Base-by-base conservation (phyloP, 192 early-diverging fungal genomes). In the Umbelopsis ramanniana region DNA sequence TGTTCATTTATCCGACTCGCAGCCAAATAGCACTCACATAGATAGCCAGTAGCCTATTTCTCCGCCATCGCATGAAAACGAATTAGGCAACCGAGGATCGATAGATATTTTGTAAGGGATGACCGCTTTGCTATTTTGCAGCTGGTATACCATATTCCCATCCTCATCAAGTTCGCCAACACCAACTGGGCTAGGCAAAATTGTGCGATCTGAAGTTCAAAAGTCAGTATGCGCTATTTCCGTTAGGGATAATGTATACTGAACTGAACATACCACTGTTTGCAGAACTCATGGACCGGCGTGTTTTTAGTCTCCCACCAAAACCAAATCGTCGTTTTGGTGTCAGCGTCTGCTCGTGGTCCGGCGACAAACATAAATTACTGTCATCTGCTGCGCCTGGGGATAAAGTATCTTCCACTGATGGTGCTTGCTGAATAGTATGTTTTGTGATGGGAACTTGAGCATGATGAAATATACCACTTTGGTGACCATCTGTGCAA, bases 51-150 rank as follows among this genome's bases (percentile, higher is more conserved):
- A 63, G 26, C 24, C 35, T 29, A 63, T 63, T 19, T 29, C 57
- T 5, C 29, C 57, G 4, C 33, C 57, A 6, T 63, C 57, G 14
- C 26, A 63, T 29, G 26, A 29, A 33, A 37, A 63, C 33, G 57
- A 63, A 33, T 63, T 63, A 6, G 57, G 29, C 5, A 63, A 37
- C 11, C 57, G 57, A 35, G 57, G 57, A n/a, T 63, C 57, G 3
- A 63, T 11, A 17, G 57, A 37, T 37, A 63, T 17, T 19, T 1
- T 63, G 6, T 19, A 63, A 0, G 57, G 57, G 24, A 63, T 63
- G 7, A 63, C 2, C 17, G 17, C 33, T 63, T 63, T 63, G 5
- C 57, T 35, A 17, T 35, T 63, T 10, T 35, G n/a, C 57, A 63
- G 7, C 2, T 19, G 6, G 19, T 63, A 63, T 37, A 17, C 12